Base-by-base conservation (phyloP, 1,139 yeast species). In the Yamadazyma pseudoaaseri region DNA sequence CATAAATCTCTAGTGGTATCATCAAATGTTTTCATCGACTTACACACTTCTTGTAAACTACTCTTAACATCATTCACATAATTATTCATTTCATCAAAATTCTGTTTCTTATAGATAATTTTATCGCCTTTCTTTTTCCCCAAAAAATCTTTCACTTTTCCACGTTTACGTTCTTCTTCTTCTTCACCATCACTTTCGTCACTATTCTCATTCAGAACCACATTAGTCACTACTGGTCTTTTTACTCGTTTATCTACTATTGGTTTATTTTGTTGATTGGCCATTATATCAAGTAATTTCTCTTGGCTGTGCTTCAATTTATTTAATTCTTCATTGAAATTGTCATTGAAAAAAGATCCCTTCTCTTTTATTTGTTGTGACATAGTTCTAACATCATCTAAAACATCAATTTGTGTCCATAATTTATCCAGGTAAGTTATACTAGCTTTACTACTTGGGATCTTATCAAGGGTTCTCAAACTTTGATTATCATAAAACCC, bases 321-420 rank as follows among this genome's bases (percentile, higher is more conserved):
- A 16, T 60, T 61, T 40, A 89, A 58, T 26, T 81, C 80, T 6
- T 63, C 60, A 25, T 76, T 74, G 49, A 84, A 86, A 25, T 70
- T 65, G 3, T 68, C 67, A 31, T 82, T 83, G 51, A 86, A 84
- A 54, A 79, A 82, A 13, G 80, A 75, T 27, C 76, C 76, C 38
- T 67, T 70, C 20, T 60, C 48, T 29, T 66, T 62, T 1, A 79
- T 78, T 34, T 80, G 77, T 12, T 61, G 62, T 0, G 89, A 80
- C 73, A 84, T 73, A 37, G 66, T 67, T 37, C 76, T 75, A 3
- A 89, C 95, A 46, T 86, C 96, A 46, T 86, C 92, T 41, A 90
- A 65, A 1, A 86, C 86, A 50, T 86, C 96, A 30, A 89, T 81
- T 49, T 87, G 95, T 3, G 94, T 81, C 95, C 96, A 89, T 33